Evolutionary conservation across 345 rosid species (phyloP).

Genomic region (Melastoma malabathricum): DNA sequence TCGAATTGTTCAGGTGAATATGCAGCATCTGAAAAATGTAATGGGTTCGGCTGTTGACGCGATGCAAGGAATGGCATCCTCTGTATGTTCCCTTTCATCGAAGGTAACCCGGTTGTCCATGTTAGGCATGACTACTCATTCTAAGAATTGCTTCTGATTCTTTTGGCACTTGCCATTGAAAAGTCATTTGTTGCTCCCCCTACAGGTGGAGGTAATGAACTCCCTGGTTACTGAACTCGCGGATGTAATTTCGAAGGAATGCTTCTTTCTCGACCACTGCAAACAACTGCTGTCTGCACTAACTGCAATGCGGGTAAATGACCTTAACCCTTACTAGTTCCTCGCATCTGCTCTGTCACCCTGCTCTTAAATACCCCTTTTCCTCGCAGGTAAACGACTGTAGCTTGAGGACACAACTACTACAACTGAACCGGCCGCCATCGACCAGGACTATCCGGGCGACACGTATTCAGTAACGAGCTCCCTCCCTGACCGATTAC

Average conservation of each 20-base stretch:
- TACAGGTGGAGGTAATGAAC: slow-evolving; percentile 67
- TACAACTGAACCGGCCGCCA: slow-evolving; percentile 43
- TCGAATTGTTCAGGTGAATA: slow-evolving; percentile 37
- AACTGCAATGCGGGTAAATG: slow-evolving; percentile 69
- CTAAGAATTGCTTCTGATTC: background rate
- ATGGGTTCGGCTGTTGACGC: slow-evolving; percentile 75
- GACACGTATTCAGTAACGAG: slow-evolving; percentile 22
- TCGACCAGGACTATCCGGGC: slow-evolving; percentile 14
- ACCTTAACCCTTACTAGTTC: background rate
- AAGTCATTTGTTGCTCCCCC: background rate
- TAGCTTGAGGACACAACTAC: slow-evolving; percentile 80
- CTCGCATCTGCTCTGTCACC: slow-evolving; percentile 3
- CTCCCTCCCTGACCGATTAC: too few species aligned
- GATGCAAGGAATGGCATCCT: slow-evolving; percentile 81
- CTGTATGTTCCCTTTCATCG: slow-evolving; percentile 45
- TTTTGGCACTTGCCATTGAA: background rate
- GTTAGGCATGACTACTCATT: too few species aligned
- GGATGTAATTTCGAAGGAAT: slow-evolving; percentile 56
- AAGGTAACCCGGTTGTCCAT: slow-evolving; percentile 30
- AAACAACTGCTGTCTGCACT: slow-evolving; percentile 49
- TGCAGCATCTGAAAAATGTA: slow-evolving; percentile 74
- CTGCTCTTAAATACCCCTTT: background rate
- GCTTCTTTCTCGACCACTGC: slow-evolving; percentile 48
- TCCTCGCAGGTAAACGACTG: slow-evolving; percentile 56
- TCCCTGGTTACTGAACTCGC: slow-evolving; percentile 48